These are phyloP conservation scores for Nicotiana otophora DNA, from an alignment of 257 asterid species.

Conservation along the genomic window DNA sequence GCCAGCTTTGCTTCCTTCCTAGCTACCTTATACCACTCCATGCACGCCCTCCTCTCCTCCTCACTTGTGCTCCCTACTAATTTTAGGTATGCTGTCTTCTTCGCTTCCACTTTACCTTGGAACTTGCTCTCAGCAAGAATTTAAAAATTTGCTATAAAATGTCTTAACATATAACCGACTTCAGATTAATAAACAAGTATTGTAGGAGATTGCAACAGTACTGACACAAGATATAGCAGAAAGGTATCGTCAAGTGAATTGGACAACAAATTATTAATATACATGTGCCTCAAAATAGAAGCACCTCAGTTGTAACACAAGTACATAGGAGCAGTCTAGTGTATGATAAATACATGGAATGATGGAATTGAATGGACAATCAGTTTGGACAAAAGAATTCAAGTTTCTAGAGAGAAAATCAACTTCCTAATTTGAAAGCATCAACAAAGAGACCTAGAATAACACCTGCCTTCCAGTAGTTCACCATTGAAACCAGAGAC, in stretches of 20 bases:
- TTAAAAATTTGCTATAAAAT: background rate
- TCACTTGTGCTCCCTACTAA: no score
- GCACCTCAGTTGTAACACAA: background rate
- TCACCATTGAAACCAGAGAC: conserved; percentile 68
- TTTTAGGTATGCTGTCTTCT: no score
- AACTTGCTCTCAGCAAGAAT: no score
- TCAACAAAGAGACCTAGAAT: conserved; percentile 97
- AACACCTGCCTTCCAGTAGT: conserved; percentile 97
- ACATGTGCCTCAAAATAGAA: background rate
- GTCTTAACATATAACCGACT: background rate
- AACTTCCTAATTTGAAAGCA: conserved; percentile 97
- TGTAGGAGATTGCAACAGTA: background rate
- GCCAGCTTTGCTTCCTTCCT: no score
- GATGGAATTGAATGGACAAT: background rate
- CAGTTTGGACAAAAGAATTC: background rate
- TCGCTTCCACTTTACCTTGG: no score
- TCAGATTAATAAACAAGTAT: background rate
- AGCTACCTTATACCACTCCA: no score
- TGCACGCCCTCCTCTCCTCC: no score
- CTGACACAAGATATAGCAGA: background rate
- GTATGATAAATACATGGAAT: background rate
- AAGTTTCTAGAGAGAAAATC: conserved; percentile 14
- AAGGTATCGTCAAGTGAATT: background rate
- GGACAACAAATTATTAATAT: background rate
- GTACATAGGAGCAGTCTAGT: background rate